Base-by-base conservation (phyloP, 2,329 filamentous ascomycete species). In the Acrodontium crateriforme region DNA sequence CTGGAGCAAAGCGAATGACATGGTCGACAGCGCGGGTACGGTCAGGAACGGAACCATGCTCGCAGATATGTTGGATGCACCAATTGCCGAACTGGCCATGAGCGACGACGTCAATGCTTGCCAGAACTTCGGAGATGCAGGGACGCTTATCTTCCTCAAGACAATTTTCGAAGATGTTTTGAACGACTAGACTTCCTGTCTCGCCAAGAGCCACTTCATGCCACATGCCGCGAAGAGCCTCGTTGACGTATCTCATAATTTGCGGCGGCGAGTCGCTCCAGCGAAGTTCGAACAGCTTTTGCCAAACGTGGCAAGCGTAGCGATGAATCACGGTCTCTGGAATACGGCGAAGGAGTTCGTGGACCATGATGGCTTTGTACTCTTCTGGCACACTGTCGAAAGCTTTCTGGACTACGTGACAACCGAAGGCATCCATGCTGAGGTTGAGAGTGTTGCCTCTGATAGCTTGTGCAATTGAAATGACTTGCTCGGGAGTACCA, bases 91-190 rank as follows among this genome's bases (percentile, higher is more conserved):
- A 98, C 53, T 98, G 89, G 15, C 89, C 89, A 53, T 94, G 87
- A 34, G 89, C 81, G 47, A 98, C 84, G 37, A 93, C 80, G 57
- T 98, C 84, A 45, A 98, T 93, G 52, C 89, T 94, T 35, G 71
- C 72, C 31, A 98, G 71, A 20, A 98, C 89, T 55, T 98, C 89
- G 54, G 93, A 85, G 49, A 98, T 92, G 50, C 89, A 94, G 24
- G 85, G 85, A 35, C 91, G 84, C 85, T 98, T 98, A 60, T 98
- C 89, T 47, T 95, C 87, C 50, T 98, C 91, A 16, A 95, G 70
- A 48, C 89, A 98, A 49, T 98, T 98, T 62, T 98, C 89, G 54
- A 98, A 98, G 50, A 98, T 98, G 54, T 98, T 98, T 58, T 98
- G 89, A 26, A 98, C 91, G 24, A 98, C 89, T 44, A 98, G 67